Base-by-base conservation (phyloP, 257 asterid genomes). In the Misopates orontium region DNA sequence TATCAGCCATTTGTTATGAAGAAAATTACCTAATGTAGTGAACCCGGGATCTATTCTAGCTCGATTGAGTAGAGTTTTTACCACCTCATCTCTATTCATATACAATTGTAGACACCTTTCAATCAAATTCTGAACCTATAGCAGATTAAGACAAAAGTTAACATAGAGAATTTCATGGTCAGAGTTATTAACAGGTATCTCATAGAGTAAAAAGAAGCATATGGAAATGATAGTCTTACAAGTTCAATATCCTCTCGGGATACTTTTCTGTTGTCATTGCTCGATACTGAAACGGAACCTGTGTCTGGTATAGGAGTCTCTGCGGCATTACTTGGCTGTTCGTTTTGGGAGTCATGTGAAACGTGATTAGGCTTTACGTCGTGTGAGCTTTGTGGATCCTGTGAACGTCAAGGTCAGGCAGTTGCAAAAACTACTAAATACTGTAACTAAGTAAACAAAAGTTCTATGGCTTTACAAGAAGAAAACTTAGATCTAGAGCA, bases 41-140 rank as follows among this genome's bases (percentile, higher is more conserved):
- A 85, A 87, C 21, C 84, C 85, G 51, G 95, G 92, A 83, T 85
- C 92, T 56, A 87, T 80, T 75, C 85, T 82, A 67, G 90, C 95
- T 12, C 87, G 90, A 76, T 71, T 83, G 62, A 83, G 73, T 67
- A 85, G 86, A 24, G 92, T 87, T 73, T 83, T 87, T 48, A 79
- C 95, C 11, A 85, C 88, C 71, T 79, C 92, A 63, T 83, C 90
- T 70, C 66, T 79, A 71, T 87, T 85, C 95, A 85, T 87, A 76
- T 87, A 87, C 71, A 87, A 60, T 21, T 84, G 91, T 62, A 87
- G 78, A 48, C 95, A 87, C 62, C 90, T 76, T 64, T 87, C 95
- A 16, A 87, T 83, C 76, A 85, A 70, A 74, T 85, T 87, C 71
- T 87, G 92, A 66, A 87, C 95, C 92, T 87, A 72, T 56, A 71